phyloP scores from a whole-genome alignment of 2,329 filamentous ascomycete species.

The Alternaria sp. region DNA sequence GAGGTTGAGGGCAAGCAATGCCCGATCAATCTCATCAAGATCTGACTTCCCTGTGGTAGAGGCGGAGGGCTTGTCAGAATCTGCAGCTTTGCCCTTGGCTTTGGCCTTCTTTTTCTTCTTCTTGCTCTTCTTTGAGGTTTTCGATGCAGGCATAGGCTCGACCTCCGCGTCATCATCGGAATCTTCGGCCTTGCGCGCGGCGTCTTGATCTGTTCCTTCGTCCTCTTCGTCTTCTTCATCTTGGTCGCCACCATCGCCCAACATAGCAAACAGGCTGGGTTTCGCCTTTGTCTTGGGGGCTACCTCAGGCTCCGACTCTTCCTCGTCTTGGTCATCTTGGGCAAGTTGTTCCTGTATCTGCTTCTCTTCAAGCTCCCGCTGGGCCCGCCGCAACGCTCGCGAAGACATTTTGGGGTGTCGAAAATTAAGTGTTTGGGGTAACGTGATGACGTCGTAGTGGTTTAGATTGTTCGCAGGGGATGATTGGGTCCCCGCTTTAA shows the following conservation, averaged over 20 bases:
- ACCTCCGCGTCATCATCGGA: conserved; percentile 33
- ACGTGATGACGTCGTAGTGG: conserved; percentile 27
- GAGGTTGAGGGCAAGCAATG: conserved; percentile 64
- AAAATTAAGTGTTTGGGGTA: conserved; percentile 14
- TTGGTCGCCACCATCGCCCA: conserved; percentile 50
- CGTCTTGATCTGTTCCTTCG: conserved; percentile 27
- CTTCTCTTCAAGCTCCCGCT: conserved; percentile 66
- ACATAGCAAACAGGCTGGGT: conserved; percentile 56
- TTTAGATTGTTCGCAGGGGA: conserved; percentile 9
- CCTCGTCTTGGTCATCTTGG: conserved; percentile 42
- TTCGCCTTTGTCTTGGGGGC: conserved; percentile 37
- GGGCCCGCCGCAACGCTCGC: conserved; percentile 68
- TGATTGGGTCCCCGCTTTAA: conserved; percentile 17
- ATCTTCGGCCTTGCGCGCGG: conserved; percentile 38
- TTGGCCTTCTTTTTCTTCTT: conserved; percentile 69
- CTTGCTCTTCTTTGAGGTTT: conserved; percentile 53
- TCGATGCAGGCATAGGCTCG: conserved; percentile 36
- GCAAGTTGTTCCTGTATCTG: conserved; percentile 53
- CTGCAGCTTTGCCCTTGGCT: conserved; percentile 56
- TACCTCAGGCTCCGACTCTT: conserved; percentile 49
- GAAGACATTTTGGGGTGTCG: conserved; percentile 61
- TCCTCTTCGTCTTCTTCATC: conserved; percentile 47
- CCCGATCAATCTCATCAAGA: conserved; percentile 71
- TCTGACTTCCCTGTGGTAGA: conserved; percentile 33
- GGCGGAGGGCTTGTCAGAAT: conserved; percentile 18